A percentile compares a stretch with the other conserved stretches of the same genome.
Evolutionary conservation across 805 yeast species (phyloP).

Genomic region (Nakazawaea ishiwadae): DNA sequence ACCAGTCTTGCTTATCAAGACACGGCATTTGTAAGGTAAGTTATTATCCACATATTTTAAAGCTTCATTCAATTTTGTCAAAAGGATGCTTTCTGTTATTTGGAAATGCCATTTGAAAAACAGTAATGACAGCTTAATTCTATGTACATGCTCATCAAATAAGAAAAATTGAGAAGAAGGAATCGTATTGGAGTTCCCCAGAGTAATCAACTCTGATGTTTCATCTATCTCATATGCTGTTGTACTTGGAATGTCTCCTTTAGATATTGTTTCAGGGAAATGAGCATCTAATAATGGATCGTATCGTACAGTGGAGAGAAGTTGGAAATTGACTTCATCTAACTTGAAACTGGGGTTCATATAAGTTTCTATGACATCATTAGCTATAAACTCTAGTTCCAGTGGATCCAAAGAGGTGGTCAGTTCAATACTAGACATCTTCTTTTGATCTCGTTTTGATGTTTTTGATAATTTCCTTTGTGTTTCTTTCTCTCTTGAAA

Average conservation of each 20-base stretch:
- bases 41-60: constrained; percentile 25
- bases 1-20: constrained; percentile 34
- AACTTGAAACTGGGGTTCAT: constrained; percentile 6
- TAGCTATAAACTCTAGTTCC: constrained; percentile 9
- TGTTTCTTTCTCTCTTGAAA: too few relatives aligned
- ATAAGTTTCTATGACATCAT: constrained; percentile 7
- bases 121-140: constrained; percentile 49
- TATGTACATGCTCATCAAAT: constrained; percentile 55
- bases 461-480: too few relatives aligned
- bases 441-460: background rate
- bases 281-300: constrained; percentile 52
- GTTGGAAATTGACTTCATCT: constrained; percentile 37
- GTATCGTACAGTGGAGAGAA: constrained; percentile 70
- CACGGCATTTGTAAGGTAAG: constrained; percentile 42
- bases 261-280: constrained; percentile 19
- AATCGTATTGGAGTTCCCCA: constrained; percentile 12
- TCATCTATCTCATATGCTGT: background rate
- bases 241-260: constrained; percentile 6
- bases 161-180: constrained; percentile 48
- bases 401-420: constrained; percentile 1
- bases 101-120: constrained; percentile 49
- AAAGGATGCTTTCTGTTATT: constrained; percentile 37
- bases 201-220: background rate
- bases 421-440: background rate
- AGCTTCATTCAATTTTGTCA: constrained; percentile 34